Conservation (phyloP, 1,284 basidiomycete genomes). For the Irpex sp. region DNA sequence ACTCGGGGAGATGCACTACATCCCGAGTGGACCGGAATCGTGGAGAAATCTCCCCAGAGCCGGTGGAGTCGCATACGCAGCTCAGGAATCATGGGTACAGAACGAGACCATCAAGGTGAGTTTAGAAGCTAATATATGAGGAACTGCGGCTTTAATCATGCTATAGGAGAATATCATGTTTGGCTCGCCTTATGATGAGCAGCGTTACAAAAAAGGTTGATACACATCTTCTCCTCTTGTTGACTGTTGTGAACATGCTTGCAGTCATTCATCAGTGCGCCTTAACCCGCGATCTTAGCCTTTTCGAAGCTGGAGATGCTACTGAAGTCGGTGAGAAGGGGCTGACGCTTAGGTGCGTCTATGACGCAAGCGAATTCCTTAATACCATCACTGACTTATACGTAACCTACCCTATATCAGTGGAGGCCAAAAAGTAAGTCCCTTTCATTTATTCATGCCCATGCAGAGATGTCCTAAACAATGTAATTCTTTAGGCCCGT, state of each 20-base stretch:
- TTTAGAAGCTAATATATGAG: neutral
- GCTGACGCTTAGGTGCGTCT: constrained; percentile 42
- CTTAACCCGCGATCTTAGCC: constrained; percentile 55
- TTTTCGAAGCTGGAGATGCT: constrained; percentile 70
- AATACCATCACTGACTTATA: neutral
- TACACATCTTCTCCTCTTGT: constrained; percentile 12
- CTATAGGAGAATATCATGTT: constrained; percentile 42
- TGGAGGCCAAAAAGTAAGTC: constrained; percentile 61
- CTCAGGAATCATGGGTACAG: constrained; percentile 73
- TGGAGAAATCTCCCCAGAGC: constrained; percentile 65
- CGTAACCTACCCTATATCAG: constrained; percentile 28
- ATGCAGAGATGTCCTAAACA: constrained; percentile 49
- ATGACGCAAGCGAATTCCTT: neutral
- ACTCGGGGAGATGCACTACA: constrained; percentile 60
- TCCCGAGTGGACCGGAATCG: constrained; percentile 48
- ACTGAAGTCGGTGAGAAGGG: constrained; percentile 73
- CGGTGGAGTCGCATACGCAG: constrained; percentile 67
- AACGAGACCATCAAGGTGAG: constrained; percentile 43
- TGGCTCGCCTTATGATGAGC: constrained; percentile 39
- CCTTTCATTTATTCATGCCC: neutral
- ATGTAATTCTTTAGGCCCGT: constrained; percentile 40
- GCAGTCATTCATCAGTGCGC: constrained; percentile 61
- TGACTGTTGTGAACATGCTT: constrained; percentile 30
- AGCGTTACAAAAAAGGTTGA: constrained; percentile 39
- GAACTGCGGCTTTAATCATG: neutral